A percentile compares a stretch with the other conserved stretches of the same genome.
phyloP scores from a whole-genome alignment of 208 protist genomes.

The Wallacemonas sp. region DNA sequence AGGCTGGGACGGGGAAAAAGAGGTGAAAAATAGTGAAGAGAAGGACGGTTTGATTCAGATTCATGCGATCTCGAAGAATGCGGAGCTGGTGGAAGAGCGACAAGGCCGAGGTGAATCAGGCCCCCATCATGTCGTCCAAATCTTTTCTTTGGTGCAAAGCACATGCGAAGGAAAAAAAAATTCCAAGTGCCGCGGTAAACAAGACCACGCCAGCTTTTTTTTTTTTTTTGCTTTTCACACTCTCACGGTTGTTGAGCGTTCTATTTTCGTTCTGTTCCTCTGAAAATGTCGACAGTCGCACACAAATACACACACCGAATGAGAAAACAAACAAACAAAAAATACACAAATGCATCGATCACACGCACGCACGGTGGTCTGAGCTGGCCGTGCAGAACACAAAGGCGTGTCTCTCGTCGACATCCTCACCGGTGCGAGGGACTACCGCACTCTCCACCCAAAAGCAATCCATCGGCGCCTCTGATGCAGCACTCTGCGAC shows the following conservation, averaged over 20 bases:
- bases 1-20: neutral
- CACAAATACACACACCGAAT: neutral
- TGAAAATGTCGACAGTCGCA: no score
- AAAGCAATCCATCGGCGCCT: neutral
- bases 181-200: no score
- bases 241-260: no score
- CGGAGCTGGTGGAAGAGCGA: no score
- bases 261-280: no score
- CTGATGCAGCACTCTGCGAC: neutral
- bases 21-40: slow-evolving; percentile 1
- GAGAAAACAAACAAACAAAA: neutral
- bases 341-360: neutral
- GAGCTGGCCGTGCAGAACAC: neutral
- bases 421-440: neutral
- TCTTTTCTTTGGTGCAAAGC: no score
- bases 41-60: no score
- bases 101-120: no score
- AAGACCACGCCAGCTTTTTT: neutral
- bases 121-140: no score
- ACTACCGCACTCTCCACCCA: neutral
- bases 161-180: no score
- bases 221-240: slow-evolving; percentile 14
- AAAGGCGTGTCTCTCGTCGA: neutral
- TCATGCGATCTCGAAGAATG: neutral
- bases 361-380: no score